Conservation (phyloP, 495 filamentous ascomycete species). For the Tuber indicum region DNA sequence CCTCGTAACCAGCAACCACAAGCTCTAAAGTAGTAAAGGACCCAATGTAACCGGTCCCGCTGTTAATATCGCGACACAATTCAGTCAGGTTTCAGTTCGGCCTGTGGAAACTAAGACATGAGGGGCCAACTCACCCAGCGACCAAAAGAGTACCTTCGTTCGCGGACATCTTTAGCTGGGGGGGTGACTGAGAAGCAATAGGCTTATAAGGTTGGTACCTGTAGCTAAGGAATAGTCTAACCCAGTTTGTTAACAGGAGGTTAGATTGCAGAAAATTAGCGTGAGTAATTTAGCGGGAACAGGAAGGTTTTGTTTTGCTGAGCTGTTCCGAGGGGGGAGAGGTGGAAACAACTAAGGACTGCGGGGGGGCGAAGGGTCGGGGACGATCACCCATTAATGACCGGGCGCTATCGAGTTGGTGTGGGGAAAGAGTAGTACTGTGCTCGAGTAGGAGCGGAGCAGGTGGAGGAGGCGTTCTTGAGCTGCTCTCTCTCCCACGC, state of each 20-base stretch:
- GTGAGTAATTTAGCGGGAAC: neutral
- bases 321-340: neutral
- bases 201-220: conserved; percentile 1
- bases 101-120: conserved; percentile 7
- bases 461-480: conserved; percentile 29
- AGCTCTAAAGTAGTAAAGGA: conserved; percentile 92
- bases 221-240: neutral
- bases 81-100: conserved; percentile 9
- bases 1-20: conserved; percentile 88
- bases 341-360: conserved; percentile 1
- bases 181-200: conserved; percentile 9
- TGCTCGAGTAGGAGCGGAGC: neutral
- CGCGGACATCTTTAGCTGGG: conserved; percentile 54
- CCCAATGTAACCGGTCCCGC: conserved; percentile 97
- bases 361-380: conserved; percentile 15
- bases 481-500: neutral
- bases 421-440: conserved; percentile 12
- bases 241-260: conserved; percentile 1
- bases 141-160: conserved; percentile 69
- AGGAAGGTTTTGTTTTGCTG: neutral
- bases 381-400: conserved; percentile 33
- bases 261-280: conserved; percentile 1
- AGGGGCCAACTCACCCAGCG: conserved; percentile 63
- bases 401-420: conserved; percentile 20
- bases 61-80: conserved; percentile 43